Conservation (phyloP, 169 alveolate genomes). For the Babesia microti region DNA sequence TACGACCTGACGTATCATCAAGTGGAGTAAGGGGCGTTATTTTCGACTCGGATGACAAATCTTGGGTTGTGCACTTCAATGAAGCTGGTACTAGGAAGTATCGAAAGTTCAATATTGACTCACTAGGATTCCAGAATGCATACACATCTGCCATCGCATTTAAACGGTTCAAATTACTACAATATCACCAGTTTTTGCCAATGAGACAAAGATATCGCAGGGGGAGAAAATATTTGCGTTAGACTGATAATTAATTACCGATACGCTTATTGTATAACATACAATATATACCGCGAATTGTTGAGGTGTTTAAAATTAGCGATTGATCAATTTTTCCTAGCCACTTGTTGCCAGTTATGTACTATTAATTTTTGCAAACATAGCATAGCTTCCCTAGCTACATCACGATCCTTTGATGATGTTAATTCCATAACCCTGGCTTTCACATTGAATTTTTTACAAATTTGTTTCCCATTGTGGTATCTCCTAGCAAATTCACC, state of each 20-base stretch:
- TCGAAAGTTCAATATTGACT: conserved; percentile 39
- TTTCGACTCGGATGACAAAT: conserved; percentile 44
- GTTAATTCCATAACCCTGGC: conserved; percentile 69
- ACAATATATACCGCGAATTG: too few relatives aligned
- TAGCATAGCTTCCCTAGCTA: conserved; percentile 72
- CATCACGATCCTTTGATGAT: conserved; percentile 68
- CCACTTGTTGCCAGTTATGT: conserved; percentile 66
- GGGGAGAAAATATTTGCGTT: too few relatives aligned
- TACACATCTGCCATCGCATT: conserved; percentile 56
- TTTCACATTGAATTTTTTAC: conserved; percentile 68
- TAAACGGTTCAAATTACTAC: conserved; percentile 40
- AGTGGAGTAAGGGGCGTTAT: conserved; percentile 64
- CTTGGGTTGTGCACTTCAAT: conserved; percentile 48
- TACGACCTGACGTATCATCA: conserved; percentile 53
- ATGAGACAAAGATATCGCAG: conserved; percentile 47
- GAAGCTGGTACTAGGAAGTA: conserved; percentile 57
- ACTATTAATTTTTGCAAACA: conserved; percentile 79
- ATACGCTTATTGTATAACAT: too few relatives aligned
- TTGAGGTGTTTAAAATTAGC: too few relatives aligned
- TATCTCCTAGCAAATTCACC: conserved; percentile 79
- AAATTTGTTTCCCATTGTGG: conserved; percentile 72
- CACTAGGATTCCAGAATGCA: conserved; percentile 49
- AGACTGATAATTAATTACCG: too few relatives aligned
- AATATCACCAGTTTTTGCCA: conserved; percentile 52
- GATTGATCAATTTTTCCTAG: conserved; percentile 18